Evolutionary conservation across 305 asterid genomes (phyloP).

Genomic region (Fraxinus velutina): DNA sequence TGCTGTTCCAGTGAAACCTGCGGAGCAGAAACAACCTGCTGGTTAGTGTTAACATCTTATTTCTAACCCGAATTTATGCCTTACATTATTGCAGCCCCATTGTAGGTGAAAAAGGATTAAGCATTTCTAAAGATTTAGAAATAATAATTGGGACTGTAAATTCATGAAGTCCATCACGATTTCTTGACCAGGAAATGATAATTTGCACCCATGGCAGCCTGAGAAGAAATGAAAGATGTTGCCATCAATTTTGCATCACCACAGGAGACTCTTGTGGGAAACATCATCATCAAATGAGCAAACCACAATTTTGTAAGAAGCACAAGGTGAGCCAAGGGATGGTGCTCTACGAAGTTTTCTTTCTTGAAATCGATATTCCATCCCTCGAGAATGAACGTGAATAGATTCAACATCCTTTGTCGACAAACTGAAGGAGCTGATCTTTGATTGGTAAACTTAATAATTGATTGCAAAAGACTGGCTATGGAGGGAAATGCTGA

Average conservation of each 20-base stretch:
- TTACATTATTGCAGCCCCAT: constrained; percentile 13
- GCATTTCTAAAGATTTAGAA: neutral
- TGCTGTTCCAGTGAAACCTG: constrained; percentile 66
- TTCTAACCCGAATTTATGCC: neutral
- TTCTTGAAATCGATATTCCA: constrained; percentile 15
- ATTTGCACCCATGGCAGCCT: constrained; percentile 88
- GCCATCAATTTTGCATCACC: neutral
- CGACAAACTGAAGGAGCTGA: constrained; percentile 24
- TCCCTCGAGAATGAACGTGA: constrained; percentile 10
- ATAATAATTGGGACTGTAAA: constrained; percentile 18
- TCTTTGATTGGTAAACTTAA: constrained; percentile 22
- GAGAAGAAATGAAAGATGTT: constrained; percentile 73
- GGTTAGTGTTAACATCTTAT: constrained; percentile 44
- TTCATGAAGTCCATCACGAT: constrained; percentile 34
- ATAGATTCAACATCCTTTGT: constrained; percentile 14
- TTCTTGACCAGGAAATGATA: constrained; percentile 79
- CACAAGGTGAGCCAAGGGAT: constrained; percentile 4
- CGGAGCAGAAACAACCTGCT: constrained; percentile 82
- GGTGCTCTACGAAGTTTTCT: constrained; percentile 19
- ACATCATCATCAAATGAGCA: constrained; percentile 1
- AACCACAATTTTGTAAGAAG: constrained; percentile 19
- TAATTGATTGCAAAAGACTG: constrained; percentile 22
- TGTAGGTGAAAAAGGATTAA: constrained; percentile 4
- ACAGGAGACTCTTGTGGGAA: neutral
- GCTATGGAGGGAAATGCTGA: constrained; percentile 15